Base-by-base conservation (phyloP, 202 grass and related monocot species). In the Panicum hallii region DNA sequence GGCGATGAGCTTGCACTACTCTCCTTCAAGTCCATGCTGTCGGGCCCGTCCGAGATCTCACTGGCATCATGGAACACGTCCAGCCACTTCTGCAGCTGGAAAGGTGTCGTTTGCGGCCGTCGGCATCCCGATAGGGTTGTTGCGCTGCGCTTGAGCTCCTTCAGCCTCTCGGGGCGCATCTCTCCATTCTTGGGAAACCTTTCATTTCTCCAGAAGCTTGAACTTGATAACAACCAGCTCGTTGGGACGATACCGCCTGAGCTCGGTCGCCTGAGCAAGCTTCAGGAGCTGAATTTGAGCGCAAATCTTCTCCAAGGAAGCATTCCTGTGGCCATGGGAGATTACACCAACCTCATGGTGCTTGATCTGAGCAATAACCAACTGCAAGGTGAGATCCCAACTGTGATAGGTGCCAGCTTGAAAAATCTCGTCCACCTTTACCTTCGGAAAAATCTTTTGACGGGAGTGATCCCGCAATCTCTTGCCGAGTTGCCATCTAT, bases 11-110 rank as follows among this genome's bases (percentile, higher is more conserved):
- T 70, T 40, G 72, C 83, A 0, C 88, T 86, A 9, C 71, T 86
- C 52, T 75, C 79, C 66, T 87, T 87, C 80, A 87, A 84, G 75
- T 84, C 85, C 26, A n/a, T 75, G 52, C 11, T 87, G 11, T 26
- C 26, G 26, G 26, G 26, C 26, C 26, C 1, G 26, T 26, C 26
- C 26, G 26, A 26, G 26, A 26, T 26, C 26, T 26, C 26, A 26
- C 26, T 26, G 26, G 26, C 26, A 26, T 26, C 88, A 44, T 90
- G 88, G 88, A 84, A 69, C 70, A 38, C 56, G 4, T 78, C 83
- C n/a, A 79, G 30, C 23, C 34, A 82, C 16, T 86, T 46, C 72
- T 90, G 88, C 57, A 17, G 7, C 5, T 89, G 88, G 70, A 40
- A 32, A n/a, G 87, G 82, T 7, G 82, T 90, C 46, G 15, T 44